A percentile compares a stretch with the other conserved stretches of the same genome.
Evolutionary conservation across 441 rosid species (phyloP).

Genomic region (California macrophylla): DNA sequence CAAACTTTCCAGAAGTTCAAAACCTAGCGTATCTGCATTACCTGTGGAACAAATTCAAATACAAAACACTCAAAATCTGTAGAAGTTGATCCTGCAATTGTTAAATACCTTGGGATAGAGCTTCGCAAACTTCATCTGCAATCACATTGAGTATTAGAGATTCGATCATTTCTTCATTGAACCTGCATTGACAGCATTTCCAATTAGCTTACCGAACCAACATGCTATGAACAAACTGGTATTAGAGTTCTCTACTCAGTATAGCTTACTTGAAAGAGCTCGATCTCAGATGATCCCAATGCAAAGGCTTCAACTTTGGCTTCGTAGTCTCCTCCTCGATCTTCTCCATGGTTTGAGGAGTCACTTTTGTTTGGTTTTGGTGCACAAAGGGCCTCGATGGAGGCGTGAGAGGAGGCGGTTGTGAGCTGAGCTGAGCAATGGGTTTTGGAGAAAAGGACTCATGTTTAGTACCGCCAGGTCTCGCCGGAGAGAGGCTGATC

Average conservation of each 20-base stretch:
- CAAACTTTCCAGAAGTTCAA: conserved; percentile 81
- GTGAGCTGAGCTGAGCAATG: conserved; percentile 27
- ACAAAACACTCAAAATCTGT: too few relatives aligned
- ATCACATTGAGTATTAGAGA: conserved; percentile 82
- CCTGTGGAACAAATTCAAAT: conserved; percentile 30
- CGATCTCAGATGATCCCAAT: conserved; percentile 91
- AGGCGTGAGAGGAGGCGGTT: conserved; percentile 56
- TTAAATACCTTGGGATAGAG: conserved; percentile 73
- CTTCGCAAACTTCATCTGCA: conserved; percentile 83
- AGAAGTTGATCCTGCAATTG: too few relatives aligned
- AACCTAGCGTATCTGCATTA: conserved; percentile 70
- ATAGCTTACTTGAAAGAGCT: conserved; percentile 76
- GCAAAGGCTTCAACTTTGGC: conserved; percentile 83
- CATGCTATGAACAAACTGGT: background rate
- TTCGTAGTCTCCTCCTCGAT: conserved; percentile 33
- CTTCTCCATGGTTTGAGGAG: conserved; percentile 29
- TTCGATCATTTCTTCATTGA: conserved; percentile 96
- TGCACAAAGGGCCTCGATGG: conserved; percentile 76
- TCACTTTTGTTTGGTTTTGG: conserved; percentile 30
- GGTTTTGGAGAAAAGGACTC: too few relatives aligned
- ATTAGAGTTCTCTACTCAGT: background rate
- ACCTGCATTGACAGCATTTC: conserved; percentile 38
- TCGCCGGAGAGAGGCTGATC: background rate
- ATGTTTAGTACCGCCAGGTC: too few relatives aligned
- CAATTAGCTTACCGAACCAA: background rate